Percentiles rank a stretch among this genome's conserved stretches.
Evolutionary conservation across 2,329 filamentous ascomycete species (phyloP).

Genomic region (Dactylella cylindrospora): DNA sequence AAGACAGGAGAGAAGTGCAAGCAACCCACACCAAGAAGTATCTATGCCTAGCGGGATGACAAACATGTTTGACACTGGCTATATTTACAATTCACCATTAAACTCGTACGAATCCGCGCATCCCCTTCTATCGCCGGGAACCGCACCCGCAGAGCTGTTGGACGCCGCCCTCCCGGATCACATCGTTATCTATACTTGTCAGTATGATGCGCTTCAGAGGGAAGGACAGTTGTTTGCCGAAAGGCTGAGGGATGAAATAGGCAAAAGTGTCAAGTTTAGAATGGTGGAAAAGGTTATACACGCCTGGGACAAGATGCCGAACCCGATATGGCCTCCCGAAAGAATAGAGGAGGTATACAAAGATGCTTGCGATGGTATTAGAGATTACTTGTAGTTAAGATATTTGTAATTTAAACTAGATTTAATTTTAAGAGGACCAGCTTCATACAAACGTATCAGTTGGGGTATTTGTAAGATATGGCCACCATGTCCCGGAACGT

Average conservation of each 20-base stretch:
- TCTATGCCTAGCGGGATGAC: constrained; percentile 62
- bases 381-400: background rate
- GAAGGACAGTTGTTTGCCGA: constrained; percentile 65
- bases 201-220: constrained; percentile 65
- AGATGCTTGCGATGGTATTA: constrained; percentile 56
- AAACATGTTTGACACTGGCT: constrained; percentile 65
- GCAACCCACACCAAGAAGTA: constrained; percentile 60
- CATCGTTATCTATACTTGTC: constrained; percentile 63
- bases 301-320: constrained; percentile 68
- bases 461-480: too few relatives aligned
- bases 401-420: background rate
- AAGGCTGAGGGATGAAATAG: constrained; percentile 58
- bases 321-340: constrained; percentile 55
- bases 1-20: constrained; percentile 60
- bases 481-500: too few relatives aligned
- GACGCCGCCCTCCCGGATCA: constrained; percentile 56
- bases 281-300: constrained; percentile 63
- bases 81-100: constrained; percentile 60
- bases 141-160: constrained; percentile 60
- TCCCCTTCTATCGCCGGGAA: constrained; percentile 62
- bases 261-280: constrained; percentile 63
- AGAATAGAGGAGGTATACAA: constrained; percentile 60
- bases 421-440: too few relatives aligned
- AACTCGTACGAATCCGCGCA: constrained; percentile 54
- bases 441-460: too few relatives aligned